Evolutionary conservation across 2,329 filamentous ascomycete species (phyloP), one percentile per base, ranked within the genome.

Genomic region (Fusarium concolor): DNA sequence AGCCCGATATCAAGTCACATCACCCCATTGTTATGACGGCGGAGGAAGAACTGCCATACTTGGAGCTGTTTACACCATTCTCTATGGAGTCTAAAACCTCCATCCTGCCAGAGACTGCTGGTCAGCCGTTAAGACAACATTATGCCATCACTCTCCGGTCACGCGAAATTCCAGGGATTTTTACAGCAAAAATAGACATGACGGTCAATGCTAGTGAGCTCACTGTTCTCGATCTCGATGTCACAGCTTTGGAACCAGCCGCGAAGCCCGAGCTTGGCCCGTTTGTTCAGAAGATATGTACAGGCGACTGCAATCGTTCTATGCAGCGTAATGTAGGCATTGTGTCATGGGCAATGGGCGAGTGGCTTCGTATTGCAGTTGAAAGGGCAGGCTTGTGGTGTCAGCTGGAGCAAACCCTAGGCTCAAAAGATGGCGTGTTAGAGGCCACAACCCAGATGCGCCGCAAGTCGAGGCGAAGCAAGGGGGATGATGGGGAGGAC

Each of bases 61-160:
- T 94, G 0, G 86, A 90, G 44, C 83, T 90, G 10, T 93, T 96
- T 71, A 91, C 88, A 1, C 87, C 90, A 0, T 83, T 96, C 15
- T 82, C 81, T 0, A 89, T 92, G 58, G 83, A 83, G 0, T 90
- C 88, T 0, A 83, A 79, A 1, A 80, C 88, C 15, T 78, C 81
- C 0, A 76, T 85, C 0, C 71, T 87, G 3, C 82, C 85, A 0
- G 42, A 75, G 9, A 62, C 72, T 3, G 72, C 68, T 0, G 70
- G 76, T 2, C 55, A 79, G 9, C 78, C 81, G 0, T 62, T 84
- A 1, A 75, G 85, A 31, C 87, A 89, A 58, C 81, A 81, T 4
- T 88, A 91, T 70, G 76, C 79, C 6, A 88, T 92, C 35, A 84
- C 82, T 1, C 81, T 88, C 35, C 24, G 81, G 43, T 79, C 78